A percentile compares a stretch with the other conserved stretches of the same genome.
phyloP scores from a whole-genome alignment of 129 eudicot genomes.

The Artemisia annua region DNA sequence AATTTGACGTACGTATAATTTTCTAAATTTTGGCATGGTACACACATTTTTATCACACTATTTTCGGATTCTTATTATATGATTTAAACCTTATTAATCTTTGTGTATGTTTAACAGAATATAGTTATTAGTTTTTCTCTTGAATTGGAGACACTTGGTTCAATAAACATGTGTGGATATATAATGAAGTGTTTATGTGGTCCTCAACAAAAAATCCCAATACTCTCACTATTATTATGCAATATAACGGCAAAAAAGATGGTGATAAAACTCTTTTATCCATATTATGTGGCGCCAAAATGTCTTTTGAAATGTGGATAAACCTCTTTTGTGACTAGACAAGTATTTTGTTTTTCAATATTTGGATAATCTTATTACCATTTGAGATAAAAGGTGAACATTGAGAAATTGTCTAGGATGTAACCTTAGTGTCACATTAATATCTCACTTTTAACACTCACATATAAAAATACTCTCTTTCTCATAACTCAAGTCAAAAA shows the following conservation, averaged over 20 bases:
- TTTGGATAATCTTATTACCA: background rate
- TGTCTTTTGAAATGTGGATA: conserved; percentile 21
- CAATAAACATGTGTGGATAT: conserved; percentile 19
- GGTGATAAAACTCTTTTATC: conserved; percentile 18
- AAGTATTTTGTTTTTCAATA: background rate
- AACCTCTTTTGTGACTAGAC: conserved; percentile 2
- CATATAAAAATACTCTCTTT: too few relatives aligned
- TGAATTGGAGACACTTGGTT: background rate
- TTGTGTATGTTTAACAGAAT: too few relatives aligned
- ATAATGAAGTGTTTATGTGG: conserved; percentile 33
- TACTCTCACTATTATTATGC: background rate
- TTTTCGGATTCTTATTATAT: too few relatives aligned
- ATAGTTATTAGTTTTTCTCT: background rate
- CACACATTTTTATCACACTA: too few relatives aligned
- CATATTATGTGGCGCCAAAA: conserved; percentile 36
- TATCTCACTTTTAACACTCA: too few relatives aligned
- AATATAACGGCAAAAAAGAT: background rate
- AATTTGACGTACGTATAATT: too few relatives aligned
- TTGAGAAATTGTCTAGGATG: too few relatives aligned
- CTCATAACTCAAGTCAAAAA: too few relatives aligned
- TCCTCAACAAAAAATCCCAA: conserved; percentile 20
- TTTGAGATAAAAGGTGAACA: background rate
- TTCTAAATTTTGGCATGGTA: too few relatives aligned
- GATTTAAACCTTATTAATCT: too few relatives aligned
- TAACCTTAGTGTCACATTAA: too few relatives aligned